Evolutionary conservation across 2,329 filamentous ascomycete species (phyloP).

Genomic region (Diaporthe nobilis): DNA sequence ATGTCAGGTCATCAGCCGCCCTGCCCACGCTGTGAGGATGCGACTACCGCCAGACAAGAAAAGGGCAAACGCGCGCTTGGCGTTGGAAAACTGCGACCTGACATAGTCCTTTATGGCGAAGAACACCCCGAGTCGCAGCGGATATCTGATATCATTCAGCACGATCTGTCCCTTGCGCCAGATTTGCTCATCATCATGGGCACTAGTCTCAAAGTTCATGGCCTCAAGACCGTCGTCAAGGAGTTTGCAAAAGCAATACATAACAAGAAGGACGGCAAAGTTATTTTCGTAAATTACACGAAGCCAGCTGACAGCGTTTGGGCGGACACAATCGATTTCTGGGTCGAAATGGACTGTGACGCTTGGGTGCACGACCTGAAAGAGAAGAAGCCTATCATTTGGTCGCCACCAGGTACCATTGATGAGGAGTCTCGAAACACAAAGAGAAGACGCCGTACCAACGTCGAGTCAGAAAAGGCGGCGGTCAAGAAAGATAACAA

Average conservation of each 20-base stretch:
- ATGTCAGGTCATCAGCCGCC: conserved; percentile 76
- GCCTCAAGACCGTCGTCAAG: conserved; percentile 77
- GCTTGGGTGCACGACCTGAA: conserved; percentile 78
- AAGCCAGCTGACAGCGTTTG: conserved; percentile 80
- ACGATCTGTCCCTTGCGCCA: conserved; percentile 75
- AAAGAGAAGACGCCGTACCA: conserved; percentile 49
- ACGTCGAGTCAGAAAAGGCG: conserved; percentile 48
- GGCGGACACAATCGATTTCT: conserved; percentile 81
- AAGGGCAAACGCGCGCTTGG: conserved; percentile 77
- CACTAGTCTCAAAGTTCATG: conserved; percentile 79
- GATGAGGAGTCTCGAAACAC: conserved; percentile 58
- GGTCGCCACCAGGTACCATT: conserved; percentile 64
- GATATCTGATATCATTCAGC: conserved; percentile 77
- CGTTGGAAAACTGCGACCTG: conserved; percentile 77
- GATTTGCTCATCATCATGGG: conserved; percentile 79
- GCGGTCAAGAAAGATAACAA: conserved; percentile 48
- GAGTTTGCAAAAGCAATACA: conserved; percentile 82
- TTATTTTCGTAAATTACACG: conserved; percentile 81
- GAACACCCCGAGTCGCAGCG: conserved; percentile 78
- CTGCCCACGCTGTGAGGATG: conserved; percentile 75
- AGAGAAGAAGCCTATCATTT: conserved; percentile 70
- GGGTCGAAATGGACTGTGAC: conserved; percentile 82
- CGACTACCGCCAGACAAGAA: conserved; percentile 73
- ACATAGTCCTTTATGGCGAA: conserved; percentile 82
- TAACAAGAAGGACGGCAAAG: conserved; percentile 72